phyloP scores from a whole-genome alignment of 2,329 filamentous ascomycete genomes.

The Aspergillus pseudoviridinutans region DNA sequence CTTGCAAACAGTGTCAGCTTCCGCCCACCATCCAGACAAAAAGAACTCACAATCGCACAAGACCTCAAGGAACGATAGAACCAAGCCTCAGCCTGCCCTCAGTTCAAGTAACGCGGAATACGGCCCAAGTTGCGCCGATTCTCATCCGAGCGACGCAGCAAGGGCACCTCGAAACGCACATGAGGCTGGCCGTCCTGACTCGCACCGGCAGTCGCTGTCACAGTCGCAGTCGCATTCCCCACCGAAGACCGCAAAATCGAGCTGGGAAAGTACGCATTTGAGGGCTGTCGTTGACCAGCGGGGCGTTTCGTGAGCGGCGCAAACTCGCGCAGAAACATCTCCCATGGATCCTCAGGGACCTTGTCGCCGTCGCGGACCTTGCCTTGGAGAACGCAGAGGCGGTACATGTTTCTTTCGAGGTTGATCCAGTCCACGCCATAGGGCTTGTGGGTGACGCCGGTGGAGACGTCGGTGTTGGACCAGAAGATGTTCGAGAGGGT shows the following conservation, averaged over 20 bases:
- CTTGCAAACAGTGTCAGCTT: neutral
- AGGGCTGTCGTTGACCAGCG: neutral
- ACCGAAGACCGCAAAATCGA: constrained; percentile 2
- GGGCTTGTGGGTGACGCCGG: constrained; percentile 7
- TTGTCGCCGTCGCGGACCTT: neutral
- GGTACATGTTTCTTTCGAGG: constrained; percentile 3
- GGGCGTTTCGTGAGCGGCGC: neutral
- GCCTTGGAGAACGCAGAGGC: constrained; percentile 9
- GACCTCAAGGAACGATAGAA: neutral
- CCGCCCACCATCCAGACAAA: neutral
- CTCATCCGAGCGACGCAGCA: neutral
- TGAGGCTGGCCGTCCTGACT: neutral
- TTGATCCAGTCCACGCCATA: constrained; percentile 3
- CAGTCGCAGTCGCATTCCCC: neutral
- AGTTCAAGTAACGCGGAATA: neutral
- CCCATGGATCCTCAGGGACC: constrained; percentile 7
- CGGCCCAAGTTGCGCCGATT: neutral
- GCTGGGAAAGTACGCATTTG: neutral
- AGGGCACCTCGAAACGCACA: neutral
- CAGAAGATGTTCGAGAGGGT: neutral
- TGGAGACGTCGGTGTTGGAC: constrained; percentile 1
- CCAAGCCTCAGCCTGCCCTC: neutral
- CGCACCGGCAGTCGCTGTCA: neutral
- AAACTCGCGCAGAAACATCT: constrained; percentile 6
- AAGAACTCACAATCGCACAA: neutral